Evolutionary conservation across 345 rosid genomes (phyloP).

Genomic region (Brassica napus): DNA sequence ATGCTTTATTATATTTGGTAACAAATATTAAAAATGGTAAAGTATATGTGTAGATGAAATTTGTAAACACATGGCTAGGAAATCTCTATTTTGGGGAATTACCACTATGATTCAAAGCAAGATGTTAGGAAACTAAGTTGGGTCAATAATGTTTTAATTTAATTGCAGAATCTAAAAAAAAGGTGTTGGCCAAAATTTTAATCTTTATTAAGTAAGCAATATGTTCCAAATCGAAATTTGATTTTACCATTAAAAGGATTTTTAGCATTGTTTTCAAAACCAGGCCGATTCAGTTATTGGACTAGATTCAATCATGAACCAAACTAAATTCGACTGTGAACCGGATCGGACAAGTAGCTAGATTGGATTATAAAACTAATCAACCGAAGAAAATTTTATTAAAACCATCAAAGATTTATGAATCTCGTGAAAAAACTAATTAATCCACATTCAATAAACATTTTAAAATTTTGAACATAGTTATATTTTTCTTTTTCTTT

Average conservation of each 20-base stretch:
- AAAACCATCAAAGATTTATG: no score
- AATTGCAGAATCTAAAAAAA: not conserved
- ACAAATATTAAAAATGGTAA: not conserved
- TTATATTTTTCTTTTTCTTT: no score
- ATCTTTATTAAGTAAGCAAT: not conserved
- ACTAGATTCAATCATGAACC: no score
- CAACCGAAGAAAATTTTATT: not conserved
- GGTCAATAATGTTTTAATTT: not conserved
- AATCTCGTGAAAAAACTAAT: no score
- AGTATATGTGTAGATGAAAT: not conserved
- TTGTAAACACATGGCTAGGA: slow-evolving; percentile 20
- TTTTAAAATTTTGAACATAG: no score
- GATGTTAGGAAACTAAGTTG: not conserved
- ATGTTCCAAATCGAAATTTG: not conserved
- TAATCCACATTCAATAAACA: no score
- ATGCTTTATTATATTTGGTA: not conserved
- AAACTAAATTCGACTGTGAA: no score
- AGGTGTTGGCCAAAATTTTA: not conserved
- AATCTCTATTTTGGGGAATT: not conserved
- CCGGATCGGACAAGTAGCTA: no score
- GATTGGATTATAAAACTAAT: not conserved
- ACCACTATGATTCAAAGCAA: not conserved
- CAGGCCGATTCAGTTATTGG: no score
- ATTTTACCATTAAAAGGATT: not conserved
- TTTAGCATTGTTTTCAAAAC: not conserved